Conservation (phyloP, 257 asterid genomes). For the Petunia secreta region DNA sequence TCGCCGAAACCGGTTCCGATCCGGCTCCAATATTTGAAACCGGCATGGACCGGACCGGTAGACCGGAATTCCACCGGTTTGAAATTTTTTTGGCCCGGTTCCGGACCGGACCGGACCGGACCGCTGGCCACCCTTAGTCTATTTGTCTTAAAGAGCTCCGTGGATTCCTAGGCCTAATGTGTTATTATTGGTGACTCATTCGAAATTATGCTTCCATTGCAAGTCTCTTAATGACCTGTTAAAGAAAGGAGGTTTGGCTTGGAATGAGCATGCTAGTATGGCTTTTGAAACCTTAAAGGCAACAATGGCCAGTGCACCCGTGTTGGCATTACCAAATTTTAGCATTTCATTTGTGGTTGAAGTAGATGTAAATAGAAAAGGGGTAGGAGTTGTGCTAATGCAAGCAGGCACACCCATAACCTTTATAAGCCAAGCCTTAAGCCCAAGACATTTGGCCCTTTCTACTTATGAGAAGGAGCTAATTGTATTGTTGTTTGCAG, state of each 20-base stretch:
- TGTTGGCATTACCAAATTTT: background rate
- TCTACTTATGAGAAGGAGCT: too few species aligned
- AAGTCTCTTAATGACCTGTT: background rate
- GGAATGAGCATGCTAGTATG: background rate
- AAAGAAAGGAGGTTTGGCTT: background rate
- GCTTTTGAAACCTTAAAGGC: background rate
- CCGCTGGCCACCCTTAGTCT: too few species aligned
- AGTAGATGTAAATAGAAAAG: background rate
- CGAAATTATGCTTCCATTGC: background rate
- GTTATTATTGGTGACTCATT: background rate
- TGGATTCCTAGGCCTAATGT: too few species aligned
- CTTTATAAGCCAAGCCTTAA: background rate
- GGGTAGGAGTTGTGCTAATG: background rate
- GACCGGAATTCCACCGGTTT: too few species aligned
- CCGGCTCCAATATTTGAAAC: too few species aligned
- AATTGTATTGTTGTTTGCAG: too few species aligned
- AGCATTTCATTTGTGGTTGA: background rate
- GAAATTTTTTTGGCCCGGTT: too few species aligned
- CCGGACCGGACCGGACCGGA: too few species aligned
- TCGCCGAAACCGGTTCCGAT: too few species aligned
- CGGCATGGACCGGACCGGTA: too few species aligned
- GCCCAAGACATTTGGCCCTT: too few species aligned
- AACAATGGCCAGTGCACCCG: background rate
- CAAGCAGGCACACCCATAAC: background rate
- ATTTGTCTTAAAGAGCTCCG: too few species aligned